Base-by-base conservation (phyloP, 768 basidiomycete species). In the Mycena olivaceomarginata region DNA sequence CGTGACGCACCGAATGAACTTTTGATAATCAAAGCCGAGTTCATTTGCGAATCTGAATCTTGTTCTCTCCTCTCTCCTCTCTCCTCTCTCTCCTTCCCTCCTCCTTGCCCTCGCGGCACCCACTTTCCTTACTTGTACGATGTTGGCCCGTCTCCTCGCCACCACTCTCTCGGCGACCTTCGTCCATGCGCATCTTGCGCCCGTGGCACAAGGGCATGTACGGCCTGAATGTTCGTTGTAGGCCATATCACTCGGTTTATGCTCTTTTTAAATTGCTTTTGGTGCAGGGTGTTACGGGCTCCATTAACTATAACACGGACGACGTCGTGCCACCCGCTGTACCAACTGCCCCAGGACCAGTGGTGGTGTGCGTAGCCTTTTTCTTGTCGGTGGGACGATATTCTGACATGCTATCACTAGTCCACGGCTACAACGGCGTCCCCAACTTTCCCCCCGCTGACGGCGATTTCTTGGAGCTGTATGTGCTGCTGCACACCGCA, bases 191-290 rank as follows among this genome's bases (percentile, higher is more conserved):
- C 90, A 91, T 82, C 75, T 91, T 68, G 87, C 87, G 46, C 84
- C 84, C 88, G 11, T 90, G 82, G 79, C 80, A 85, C 72, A 82
- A 85, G 77, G 86, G 85, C 56, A 91, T 90, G 90, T 91, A 87
- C 78, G 89, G 88, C 74, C 68, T 87, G 5, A 86, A 90, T 79
- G 90, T 90, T 51, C 76, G 86, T 84, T 25, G 43, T 60, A n/a
- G 41, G 16, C 56, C 63, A 22, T 59, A 45, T 56, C 72, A 11
- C 5, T 20, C 18, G 31, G 10, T 9, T n/a, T 48, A 15, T 18
- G n/a, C 37, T 63, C 39, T 60, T 20, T 57, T 45, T 37, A 16
- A 60, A n/a, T 11, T 8, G 51, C 51, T 53, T 18, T 37, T 65
- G 18, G 43, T 48, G 0, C 64, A 89, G 88, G 88, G 86, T 45